Evolutionary conservation across 805 yeast genomes (phyloP), one percentile per base, ranked within the genome.

Genomic region (Saccharomycopsis vini): DNA sequence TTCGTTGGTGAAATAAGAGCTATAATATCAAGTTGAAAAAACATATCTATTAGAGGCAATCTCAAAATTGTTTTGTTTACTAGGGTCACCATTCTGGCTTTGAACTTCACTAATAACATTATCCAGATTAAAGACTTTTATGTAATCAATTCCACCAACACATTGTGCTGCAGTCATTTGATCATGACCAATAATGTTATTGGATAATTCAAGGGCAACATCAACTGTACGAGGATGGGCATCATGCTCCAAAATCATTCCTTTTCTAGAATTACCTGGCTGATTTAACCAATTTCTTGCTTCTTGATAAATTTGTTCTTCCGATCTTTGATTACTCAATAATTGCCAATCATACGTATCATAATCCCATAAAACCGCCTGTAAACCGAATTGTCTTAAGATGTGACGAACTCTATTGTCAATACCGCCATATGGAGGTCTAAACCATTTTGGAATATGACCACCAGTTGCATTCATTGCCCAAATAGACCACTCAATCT

Each of bases 391-490:
- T 61, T 81, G 84, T 42, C 89, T 67, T 13, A 86, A 73, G 43
- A 90, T 84, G 2, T 79, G 64, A 45, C 97, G 67, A 1, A 90
- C 82, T 43, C 97, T 67, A 58, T 88, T 81, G 63, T 90, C 98
- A 28, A 86, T 70, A 0, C 95, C 97, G 1, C 97, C 98, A 58
- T 86, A 90, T 1, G 98, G 98, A 0, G 98, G 98, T 52, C 98
- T 73, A 60, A 84, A 90, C 84, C 90, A 90, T 56, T 81, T 81
- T 5, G 98, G 98, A 7, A 84, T 58, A 55, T 88, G 89, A 22
- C 79, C 69, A 0, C 86, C 84, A 0, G 97, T 88, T 1, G 96
- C 96, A 64, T 90, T 89, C 88, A 89, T 85, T 4, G 97, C 96
- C 97, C 97, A 90, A 26, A 87, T 77, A 1, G 94, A 79, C 98